A percentile compares a stretch with the other conserved stretches of the same genome.
These are phyloP conservation scores for Plasmodium coatneyi DNA, from an alignment of 169 alveolate genomes.

Conservation along the genomic window DNA sequence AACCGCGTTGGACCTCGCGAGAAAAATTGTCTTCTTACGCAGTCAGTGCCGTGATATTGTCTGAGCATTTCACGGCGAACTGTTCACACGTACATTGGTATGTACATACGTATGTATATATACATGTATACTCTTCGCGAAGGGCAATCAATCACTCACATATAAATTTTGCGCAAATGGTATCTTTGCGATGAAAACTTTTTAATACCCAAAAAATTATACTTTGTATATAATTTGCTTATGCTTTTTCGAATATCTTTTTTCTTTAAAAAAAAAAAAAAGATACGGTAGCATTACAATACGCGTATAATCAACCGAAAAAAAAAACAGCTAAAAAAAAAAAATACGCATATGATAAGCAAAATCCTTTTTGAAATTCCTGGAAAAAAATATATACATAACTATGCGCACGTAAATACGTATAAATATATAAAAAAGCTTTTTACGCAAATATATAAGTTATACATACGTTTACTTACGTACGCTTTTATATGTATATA, in stretches of 20 bases:
- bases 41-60: neutral
- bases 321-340: neutral
- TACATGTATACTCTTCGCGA: neutral
- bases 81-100: neutral
- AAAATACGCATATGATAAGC: neutral
- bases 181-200: neutral
- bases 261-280: neutral
- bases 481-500: neutral
- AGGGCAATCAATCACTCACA: neutral
- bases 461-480: neutral
- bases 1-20: neutral
- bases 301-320: neutral
- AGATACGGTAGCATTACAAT: neutral
- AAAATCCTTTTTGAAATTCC: neutral
- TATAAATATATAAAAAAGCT: neutral
- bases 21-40: neutral
- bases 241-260: neutral
- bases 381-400: neutral
- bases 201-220: neutral
- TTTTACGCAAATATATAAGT: neutral
- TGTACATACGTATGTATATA: neutral
- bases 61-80: neutral
- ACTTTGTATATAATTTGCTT: neutral
- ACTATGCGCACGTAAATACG: neutral
- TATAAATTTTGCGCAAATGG: neutral